Evolutionary conservation across 495 filamentous ascomycete species (phyloP), one percentile per base, ranked within the genome.

Genomic region (Durotheca rogersii): DNA sequence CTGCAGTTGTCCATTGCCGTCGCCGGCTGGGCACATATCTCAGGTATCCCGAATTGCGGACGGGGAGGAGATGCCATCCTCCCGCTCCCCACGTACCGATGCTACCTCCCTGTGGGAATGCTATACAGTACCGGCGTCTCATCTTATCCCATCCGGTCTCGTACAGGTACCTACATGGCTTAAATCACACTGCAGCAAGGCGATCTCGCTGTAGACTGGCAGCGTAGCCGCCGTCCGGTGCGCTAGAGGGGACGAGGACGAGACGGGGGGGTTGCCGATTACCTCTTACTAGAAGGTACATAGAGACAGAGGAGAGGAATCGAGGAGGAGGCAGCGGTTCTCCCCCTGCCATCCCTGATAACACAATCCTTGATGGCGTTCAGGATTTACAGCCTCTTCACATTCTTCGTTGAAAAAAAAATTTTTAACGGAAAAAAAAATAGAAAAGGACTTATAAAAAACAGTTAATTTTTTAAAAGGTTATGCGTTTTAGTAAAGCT

Each of bases 321-420:
- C 20, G 16, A 30, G 6, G 41, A 44, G 38, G 38, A 58, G 40
- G 47, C 11, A 47, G 54, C 47, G 47, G 47, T 45, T 56, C 46
- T 39, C 29, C 53, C 23, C 35, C 47, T 41, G 47, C 45, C 51
- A 39, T 39, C 29, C 53, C 23, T 34, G 56, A 47, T 62, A 65
- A 58, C 62, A 56, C 62, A 57, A 62, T 55, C 59, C 55, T 65
- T 51, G 59, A 59, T 48, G 62, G 57, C 62, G 41, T 34, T 42
- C 43, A 56, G n/a, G n/a, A n/a, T n/a, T n/a, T n/a, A n/a, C n/a
- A n/a, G n/a, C n/a, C n/a, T n/a, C n/a, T n/a, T n/a, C n/a, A n/a
- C n/a, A n/a, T n/a, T n/a, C n/a, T n/a, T n/a, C n/a, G n/a, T n/a
- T n/a, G n/a, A n/a, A n/a, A n/a, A n/a, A n/a, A n/a, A n/a, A n/a